A percentile compares a stretch with the other conserved stretches of the same genome.
Conservation (phyloP, 441 rosid species). For the Cnidoscolus chayamansa region DNA sequence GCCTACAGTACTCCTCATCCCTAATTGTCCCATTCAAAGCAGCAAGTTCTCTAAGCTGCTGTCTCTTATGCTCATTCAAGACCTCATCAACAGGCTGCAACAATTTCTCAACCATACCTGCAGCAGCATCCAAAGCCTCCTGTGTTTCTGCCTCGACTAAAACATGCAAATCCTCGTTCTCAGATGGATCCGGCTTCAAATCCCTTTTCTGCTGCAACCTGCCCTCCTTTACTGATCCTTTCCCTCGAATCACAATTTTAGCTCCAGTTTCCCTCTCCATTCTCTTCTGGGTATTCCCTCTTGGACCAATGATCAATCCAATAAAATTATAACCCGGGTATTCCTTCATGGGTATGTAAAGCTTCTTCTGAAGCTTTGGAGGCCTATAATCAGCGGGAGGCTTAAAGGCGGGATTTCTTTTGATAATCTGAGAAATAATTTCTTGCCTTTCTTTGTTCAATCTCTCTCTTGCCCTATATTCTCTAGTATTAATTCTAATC, state of each 20-base stretch:
- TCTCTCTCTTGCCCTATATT: slow-evolving; percentile 79
- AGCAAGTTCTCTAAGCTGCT: slow-evolving; percentile 93
- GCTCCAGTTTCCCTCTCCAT: slow-evolving; percentile 98
- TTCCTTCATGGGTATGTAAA: slow-evolving; percentile 87
- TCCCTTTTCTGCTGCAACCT: slow-evolving; percentile 91
- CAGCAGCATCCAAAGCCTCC: slow-evolving; percentile 88
- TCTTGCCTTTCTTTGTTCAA: slow-evolving; percentile 86
- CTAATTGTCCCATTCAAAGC: slow-evolving; percentile 92
- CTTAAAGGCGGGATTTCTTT: slow-evolving; percentile 85
- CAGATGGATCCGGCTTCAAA: slow-evolving; percentile 80
- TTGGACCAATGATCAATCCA: slow-evolving; percentile 87
- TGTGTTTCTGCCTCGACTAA: slow-evolving; percentile 91
- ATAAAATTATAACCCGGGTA: slow-evolving; percentile 90
- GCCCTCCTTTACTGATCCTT: slow-evolving; percentile 93
- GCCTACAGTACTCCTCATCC: slow-evolving; percentile 90
- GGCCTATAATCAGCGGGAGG: slow-evolving; percentile 97
- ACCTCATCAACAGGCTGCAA: slow-evolving; percentile 98
- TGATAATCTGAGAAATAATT: slow-evolving; percentile 82
- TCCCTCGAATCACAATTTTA: slow-evolving; percentile 88
- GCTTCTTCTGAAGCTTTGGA: slow-evolving; percentile 92
- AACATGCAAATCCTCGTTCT: slow-evolving; percentile 96
- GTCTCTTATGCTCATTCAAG: slow-evolving; percentile 95
- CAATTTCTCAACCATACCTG: slow-evolving; percentile 93
- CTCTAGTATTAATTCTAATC: slow-evolving; percentile 80
- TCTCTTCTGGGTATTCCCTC: slow-evolving; percentile 96